Evolutionary conservation across 1,284 basidiomycete genomes (phyloP).

Genomic region (Trametes versicolor): DNA sequence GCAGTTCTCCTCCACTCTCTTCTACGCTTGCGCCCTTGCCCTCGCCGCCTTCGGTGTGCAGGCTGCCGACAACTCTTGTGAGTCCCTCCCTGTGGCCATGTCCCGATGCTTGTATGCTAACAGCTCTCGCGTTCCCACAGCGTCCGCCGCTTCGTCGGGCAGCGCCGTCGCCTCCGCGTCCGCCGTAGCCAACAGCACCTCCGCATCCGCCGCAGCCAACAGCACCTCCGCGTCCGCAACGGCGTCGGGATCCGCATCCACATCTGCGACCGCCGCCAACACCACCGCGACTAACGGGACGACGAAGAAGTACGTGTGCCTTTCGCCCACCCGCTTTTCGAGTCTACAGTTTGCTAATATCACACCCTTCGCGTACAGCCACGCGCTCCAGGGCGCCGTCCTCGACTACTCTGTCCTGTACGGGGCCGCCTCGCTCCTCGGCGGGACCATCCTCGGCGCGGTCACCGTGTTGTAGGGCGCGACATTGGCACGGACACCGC

Average conservation of each 20-base stretch:
- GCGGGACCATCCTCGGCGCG: background rate
- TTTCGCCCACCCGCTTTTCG: too few relatives aligned
- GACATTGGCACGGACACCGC: background rate
- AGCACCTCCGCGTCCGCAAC: background rate
- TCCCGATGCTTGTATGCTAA: background rate
- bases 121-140: background rate
- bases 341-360: background rate
- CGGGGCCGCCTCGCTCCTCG: background rate
- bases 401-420: conserved; percentile 1
- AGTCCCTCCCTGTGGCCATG: background rate
- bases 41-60: conserved; percentile 1
- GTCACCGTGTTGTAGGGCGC: background rate
- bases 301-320: background rate
- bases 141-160: background rate
- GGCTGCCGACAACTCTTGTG: background rate
- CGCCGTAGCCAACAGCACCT: too few relatives aligned
- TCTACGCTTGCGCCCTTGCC: background rate
- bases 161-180: background rate
- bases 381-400: background rate
- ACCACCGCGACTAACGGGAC: background rate
- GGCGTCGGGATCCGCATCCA: background rate
- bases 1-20: background rate
- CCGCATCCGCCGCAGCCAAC: background rate
- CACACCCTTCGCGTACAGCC: background rate
- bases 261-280: background rate